These are phyloP conservation scores for Paragyromitra xinjiangensis DNA, from an alignment of 495 filamentous ascomycete genomes.

Conservation along the genomic window DNA sequence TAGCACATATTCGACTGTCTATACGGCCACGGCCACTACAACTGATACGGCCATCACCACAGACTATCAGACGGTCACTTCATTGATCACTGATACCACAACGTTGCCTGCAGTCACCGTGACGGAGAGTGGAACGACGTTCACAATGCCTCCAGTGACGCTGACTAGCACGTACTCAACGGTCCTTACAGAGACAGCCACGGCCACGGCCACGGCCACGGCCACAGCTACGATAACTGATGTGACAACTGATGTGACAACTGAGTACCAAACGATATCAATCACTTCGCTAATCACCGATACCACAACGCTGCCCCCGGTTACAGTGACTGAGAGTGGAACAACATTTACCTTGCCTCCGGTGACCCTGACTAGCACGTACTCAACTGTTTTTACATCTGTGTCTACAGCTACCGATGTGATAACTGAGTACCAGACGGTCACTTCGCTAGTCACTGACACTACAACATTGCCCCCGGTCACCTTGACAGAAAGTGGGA, in stretches of 20 bases:
- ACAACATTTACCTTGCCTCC: conserved; percentile 27
- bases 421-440: conserved; percentile 5
- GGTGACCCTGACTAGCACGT: conserved; percentile 28
- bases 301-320: conserved; percentile 35
- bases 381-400: conserved; percentile 6
- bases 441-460: conserved; percentile 27
- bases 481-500: conserved; percentile 10
- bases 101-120: conserved; percentile 22
- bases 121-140: conserved; percentile 11
- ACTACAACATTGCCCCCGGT: conserved; percentile 32
- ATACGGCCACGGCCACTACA: not conserved
- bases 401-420: conserved; percentile 11
- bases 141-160: conserved; percentile 37
- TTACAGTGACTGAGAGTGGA: conserved; percentile 9
- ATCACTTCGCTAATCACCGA: conserved; percentile 22
- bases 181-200: conserved; percentile 31
- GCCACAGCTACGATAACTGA: conserved; percentile 9
- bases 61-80: conserved; percentile 32
- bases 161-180: conserved; percentile 37
- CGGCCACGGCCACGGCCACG: not conserved
- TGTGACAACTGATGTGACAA: conserved; percentile 1
- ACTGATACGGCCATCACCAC: conserved; percentile 16
- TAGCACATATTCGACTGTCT: conserved; percentile 26
- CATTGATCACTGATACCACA: conserved; percentile 24
- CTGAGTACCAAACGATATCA: conserved; percentile 18